phyloP scores from a whole-genome alignment of 2,329 filamentous ascomycete species.

The Fusarium paranaense region DNA sequence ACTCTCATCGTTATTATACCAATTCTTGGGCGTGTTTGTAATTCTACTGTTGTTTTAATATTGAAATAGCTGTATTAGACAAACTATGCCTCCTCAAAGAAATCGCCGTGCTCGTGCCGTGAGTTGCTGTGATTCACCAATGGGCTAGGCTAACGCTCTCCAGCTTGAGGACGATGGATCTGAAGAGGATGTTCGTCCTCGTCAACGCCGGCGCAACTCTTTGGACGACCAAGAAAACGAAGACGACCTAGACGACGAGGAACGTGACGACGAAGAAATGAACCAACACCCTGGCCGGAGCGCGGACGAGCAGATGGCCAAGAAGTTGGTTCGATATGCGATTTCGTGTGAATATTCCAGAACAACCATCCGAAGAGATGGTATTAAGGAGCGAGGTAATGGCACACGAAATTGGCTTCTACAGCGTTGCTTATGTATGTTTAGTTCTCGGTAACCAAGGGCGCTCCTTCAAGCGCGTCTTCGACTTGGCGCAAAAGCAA shows the following conservation, averaged over 20 bases:
- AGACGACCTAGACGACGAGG: conserved; percentile 54
- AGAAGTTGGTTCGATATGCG: conserved; percentile 76
- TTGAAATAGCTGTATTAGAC: not conserved
- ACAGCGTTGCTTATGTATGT: conserved; percentile 12
- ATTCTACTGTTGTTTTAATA: not conserved
- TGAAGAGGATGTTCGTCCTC: conserved; percentile 48
- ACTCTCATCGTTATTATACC: not conserved
- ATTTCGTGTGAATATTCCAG: conserved; percentile 74
- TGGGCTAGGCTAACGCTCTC: conserved; percentile 8
- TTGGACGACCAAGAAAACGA: conserved; percentile 47
- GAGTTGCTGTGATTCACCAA: conserved; percentile 22
- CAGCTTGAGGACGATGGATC: conserved; percentile 47
- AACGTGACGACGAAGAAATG: conserved; percentile 41
- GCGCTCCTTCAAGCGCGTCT: conserved; percentile 80
- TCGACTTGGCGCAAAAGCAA: conserved; percentile 79
- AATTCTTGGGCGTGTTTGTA: not conserved
- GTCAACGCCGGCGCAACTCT: conserved; percentile 46
- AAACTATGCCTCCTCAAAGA: conserved; percentile 50
- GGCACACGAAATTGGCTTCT: not conserved
- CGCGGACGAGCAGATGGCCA: conserved; percentile 65
- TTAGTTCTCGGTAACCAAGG: conserved; percentile 77
- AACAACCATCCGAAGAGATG: conserved; percentile 69
- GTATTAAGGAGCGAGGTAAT: conserved; percentile 72
- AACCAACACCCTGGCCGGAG: conserved; percentile 47
- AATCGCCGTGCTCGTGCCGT: conserved; percentile 50